Evolutionary conservation across 352 stramenopile species (phyloP), one percentile per base, ranked within the genome.

Genomic region (Pythium dissotocum): DNA sequence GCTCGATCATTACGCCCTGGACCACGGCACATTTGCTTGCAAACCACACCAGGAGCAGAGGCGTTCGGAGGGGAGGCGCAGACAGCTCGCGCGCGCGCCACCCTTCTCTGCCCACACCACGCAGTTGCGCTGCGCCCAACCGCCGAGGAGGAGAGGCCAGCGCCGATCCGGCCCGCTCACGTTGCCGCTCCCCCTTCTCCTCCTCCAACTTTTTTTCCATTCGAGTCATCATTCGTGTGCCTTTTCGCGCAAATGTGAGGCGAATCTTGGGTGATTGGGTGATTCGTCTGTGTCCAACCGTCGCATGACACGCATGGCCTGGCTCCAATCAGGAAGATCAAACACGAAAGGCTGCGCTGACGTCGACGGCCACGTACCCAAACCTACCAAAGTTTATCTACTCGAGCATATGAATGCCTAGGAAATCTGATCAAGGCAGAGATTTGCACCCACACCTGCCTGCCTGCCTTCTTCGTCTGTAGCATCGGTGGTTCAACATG

Each of bases 221-320:
- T 10, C 28, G 12, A 52, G 36, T 69, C 63, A 59, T 49, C 18
- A 21, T 49, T 21, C 13, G 21, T 26, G 64, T 70, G 64, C 18
- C 64, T 65, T 49, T 70, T 70, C 64, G 36, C 64, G 36, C 21
- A 36, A 57, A 33, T 63, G 26, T 61, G 48, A 58, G 30, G 44
- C 57, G 38, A 66, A 73, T 73, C 56, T 61, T 73, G 58, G 64
- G 57, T 71, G 35, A 46, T 72, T 72, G 58, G 65, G 65, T 72
- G 38, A 40, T 61, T 57, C 18, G 28, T 57, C 59, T 30, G 24
- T 38, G 32, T 57, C 67, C 67, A 73, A 73, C 54, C 67, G 48
- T 52, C 58, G 24, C 57, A 38, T 70, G 63, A 70, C 63, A 70
- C 48, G 49, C 56, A 51, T 63, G 62, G 32, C 18, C 62, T 69